phyloP scores from a whole-genome alignment of 257 asterid genomes.

The Scutellaria baicalensis region DNA sequence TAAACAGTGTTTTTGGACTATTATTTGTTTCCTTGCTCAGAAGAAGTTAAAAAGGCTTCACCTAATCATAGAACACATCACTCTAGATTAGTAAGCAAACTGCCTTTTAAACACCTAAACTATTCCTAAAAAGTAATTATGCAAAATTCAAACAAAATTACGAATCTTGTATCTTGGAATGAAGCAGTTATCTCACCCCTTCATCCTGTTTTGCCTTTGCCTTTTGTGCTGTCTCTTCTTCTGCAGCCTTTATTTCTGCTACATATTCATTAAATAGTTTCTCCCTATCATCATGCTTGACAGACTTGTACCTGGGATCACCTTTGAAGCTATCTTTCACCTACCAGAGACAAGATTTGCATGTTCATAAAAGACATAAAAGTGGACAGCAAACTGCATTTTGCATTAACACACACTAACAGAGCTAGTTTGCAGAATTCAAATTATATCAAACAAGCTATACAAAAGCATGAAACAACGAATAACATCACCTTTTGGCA shows the following conservation, averaged over 20 bases:
- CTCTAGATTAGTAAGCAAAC: background rate
- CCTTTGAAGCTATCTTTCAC: conserved; percentile 74
- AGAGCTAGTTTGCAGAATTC: background rate
- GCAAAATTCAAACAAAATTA: conserved; percentile 4
- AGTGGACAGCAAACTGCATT: background rate
- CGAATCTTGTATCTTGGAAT: background rate
- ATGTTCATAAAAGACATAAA: background rate
- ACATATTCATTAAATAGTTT: conserved; percentile 61
- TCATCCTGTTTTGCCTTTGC: conserved; percentile 59
- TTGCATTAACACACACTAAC: background rate
- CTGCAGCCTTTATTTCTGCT: conserved; percentile 78
- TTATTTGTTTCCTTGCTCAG: no score
- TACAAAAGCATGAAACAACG: conserved; percentile 16
- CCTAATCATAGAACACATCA: background rate
- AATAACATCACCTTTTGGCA: conserved; percentile 27
- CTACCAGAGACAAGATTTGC: conserved; percentile 38
- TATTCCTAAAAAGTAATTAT: background rate
- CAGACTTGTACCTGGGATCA: conserved; percentile 87
- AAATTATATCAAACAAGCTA: background rate
- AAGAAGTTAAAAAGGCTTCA: background rate
- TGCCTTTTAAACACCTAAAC: background rate
- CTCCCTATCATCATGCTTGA: conserved; percentile 87
- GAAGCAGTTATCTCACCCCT: conserved; percentile 48
- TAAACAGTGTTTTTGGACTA: no score
- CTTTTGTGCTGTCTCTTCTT: conserved; percentile 45